A percentile compares a stretch with the other conserved stretches of the same genome.
Conservation (phyloP, 192 early-diverging fungal species). For the Backusella circina region DNA sequence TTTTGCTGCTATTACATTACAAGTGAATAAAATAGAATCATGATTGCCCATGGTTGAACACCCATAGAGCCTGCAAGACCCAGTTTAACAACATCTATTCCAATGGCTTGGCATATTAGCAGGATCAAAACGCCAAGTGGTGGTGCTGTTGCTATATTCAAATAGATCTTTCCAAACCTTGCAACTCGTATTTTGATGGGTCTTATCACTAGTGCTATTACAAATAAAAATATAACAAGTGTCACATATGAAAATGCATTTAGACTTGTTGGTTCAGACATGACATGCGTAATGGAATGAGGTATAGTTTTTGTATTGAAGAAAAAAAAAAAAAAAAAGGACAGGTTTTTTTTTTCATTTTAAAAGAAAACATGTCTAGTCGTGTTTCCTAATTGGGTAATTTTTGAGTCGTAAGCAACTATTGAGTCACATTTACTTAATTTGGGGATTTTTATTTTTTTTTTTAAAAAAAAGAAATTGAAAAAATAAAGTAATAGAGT, state of each 20-base stretch:
- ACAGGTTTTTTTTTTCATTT: neutral
- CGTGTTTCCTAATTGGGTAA: neutral
- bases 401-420: neutral
- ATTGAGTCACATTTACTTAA: too few relatives aligned
- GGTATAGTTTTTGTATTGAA: neutral
- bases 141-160: conserved; percentile 73
- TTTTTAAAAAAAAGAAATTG: too few relatives aligned
- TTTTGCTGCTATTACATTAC: conserved; percentile 29
- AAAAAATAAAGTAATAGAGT: too few relatives aligned
- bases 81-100: conserved; percentile 29
- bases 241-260: conserved; percentile 56
- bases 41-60: conserved; percentile 76
- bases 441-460: too few relatives aligned
- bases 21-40: conserved; percentile 79
- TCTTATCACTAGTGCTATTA: conserved; percentile 55
- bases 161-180: conserved; percentile 14
- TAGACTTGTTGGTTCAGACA: conserved; percentile 12
- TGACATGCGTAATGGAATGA: neutral
- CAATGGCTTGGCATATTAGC: conserved; percentile 55
- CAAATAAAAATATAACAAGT: conserved; percentile 55
- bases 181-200: conserved; percentile 49
- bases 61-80: conserved; percentile 61
- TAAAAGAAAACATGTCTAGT: neutral
- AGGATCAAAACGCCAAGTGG: conserved; percentile 65
- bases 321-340: neutral